These are phyloP conservation scores for Aspergillus melleus DNA, from an alignment of 2,329 filamentous ascomycete species.

Conservation along the genomic window DNA sequence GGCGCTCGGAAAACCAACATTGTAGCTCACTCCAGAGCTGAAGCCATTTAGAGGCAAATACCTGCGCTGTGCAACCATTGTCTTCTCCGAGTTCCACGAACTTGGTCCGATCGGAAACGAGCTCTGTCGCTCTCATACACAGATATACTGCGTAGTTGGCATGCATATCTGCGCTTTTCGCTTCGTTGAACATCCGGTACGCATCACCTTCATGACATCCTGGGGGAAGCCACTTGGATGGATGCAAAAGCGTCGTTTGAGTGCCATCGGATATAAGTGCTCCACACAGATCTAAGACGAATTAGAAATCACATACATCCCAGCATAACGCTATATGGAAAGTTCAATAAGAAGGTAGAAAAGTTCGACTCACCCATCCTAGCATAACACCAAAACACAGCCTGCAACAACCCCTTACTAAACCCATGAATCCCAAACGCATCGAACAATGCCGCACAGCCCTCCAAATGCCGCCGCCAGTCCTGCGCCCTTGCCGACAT, in stretches of 20 bases:
- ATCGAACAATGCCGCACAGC: conserved; percentile 55
- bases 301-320: not conserved
- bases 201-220: conserved; percentile 40
- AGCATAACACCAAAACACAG: conserved; percentile 60
- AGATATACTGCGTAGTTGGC: conserved; percentile 62
- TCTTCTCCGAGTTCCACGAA: conserved; percentile 50
- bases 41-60: conserved; percentile 49
- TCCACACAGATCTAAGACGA: conserved; percentile 52
- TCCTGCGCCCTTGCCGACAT: conserved; percentile 50
- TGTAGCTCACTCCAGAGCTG: conserved; percentile 53
- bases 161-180: conserved; percentile 53
- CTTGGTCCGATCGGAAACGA: conserved; percentile 52
- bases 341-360: not conserved
- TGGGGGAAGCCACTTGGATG: conserved; percentile 51
- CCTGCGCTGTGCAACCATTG: conserved; percentile 45
- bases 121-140: conserved; percentile 53
- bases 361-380: conserved; percentile 49
- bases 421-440: conserved; percentile 54
- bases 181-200: conserved; percentile 38
- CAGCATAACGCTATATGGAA: too few species aligned
- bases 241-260: conserved; percentile 50
- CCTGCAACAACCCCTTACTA: conserved; percentile 52
- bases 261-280: conserved; percentile 55
- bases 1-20: conserved; percentile 50
- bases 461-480: conserved; percentile 58